phyloP scores from a whole-genome alignment of 345 rosid species.

The Sapria himalayana region DNA sequence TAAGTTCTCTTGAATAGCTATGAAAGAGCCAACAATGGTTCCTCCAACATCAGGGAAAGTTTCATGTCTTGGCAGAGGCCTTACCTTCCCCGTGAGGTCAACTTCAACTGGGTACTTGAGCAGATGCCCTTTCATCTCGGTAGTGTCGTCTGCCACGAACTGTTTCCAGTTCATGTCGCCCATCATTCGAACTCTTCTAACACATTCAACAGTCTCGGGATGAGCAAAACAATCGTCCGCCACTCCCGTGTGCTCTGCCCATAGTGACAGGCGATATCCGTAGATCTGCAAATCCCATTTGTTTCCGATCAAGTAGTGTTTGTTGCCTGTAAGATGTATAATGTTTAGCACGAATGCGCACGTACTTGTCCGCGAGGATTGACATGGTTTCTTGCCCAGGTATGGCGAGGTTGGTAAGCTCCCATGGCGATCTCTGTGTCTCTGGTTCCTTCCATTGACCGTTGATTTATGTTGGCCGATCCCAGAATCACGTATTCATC shows the following conservation, averaged over 20 bases:
- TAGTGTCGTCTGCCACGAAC: conserved; percentile 35
- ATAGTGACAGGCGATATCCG: conserved; percentile 86
- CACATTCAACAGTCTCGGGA: conserved; percentile 76
- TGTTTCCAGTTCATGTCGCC: conserved; percentile 58
- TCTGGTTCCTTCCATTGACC: conserved; percentile 91
- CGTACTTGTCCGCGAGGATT: conserved; percentile 82
- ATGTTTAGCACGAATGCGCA: too few relatives aligned
- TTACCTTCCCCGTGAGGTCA: conserved; percentile 63
- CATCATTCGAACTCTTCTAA: conserved; percentile 32
- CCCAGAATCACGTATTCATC: conserved; percentile 76
- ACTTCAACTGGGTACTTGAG: conserved; percentile 75
- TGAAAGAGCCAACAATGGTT: conserved; percentile 53
- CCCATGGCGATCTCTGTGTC: conserved; percentile 99
- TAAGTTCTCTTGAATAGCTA: conserved; percentile 65
- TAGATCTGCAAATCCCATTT: conserved; percentile 24
- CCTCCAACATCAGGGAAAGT: conserved; percentile 86
- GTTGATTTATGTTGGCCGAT: conserved; percentile 92
- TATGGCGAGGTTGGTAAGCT: conserved; percentile 81
- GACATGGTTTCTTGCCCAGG: conserved; percentile 45
- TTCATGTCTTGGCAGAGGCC: conserved; percentile 42
- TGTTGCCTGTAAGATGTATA: conserved; percentile 1
- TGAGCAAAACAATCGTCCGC: conserved; percentile 35
- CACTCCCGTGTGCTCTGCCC: conserved; percentile 75
- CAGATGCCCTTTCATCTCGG: conserved; percentile 77
- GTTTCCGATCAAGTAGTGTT: not conserved